Evolutionary conservation across 129 eudicot genomes (phyloP).

Genomic region (Mikania micrantha): DNA sequence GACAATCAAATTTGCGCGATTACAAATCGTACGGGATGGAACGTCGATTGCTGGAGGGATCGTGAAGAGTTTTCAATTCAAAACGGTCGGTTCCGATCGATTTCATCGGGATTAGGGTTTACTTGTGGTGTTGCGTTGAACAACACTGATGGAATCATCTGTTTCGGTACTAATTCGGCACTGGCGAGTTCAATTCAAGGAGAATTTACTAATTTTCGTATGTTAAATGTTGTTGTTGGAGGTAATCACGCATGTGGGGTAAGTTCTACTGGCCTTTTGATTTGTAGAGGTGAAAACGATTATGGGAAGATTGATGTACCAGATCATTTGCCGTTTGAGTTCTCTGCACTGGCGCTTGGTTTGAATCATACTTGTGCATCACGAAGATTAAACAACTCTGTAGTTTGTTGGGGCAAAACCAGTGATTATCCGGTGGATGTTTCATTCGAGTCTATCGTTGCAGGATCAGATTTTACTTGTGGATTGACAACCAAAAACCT

Average conservation of each 20-base stretch:
- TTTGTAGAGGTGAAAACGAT: constrained; percentile 58
- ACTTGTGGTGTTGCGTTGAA: constrained; percentile 55
- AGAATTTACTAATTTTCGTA: constrained; percentile 30
- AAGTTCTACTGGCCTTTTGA: constrained; percentile 35
- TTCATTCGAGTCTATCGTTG: constrained; percentile 63
- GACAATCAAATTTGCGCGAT: constrained; percentile 62
- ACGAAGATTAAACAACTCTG: constrained; percentile 40
- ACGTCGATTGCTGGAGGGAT: constrained; percentile 66
- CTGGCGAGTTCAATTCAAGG: constrained; percentile 30
- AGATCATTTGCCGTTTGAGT: constrained; percentile 31
- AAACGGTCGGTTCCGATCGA: constrained; percentile 16
- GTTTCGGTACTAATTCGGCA: constrained; percentile 49
- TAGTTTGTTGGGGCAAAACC: constrained; percentile 85
- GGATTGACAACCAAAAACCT: constrained; percentile 63
- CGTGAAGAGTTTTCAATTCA: constrained; percentile 14
- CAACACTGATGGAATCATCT: constrained; percentile 25
- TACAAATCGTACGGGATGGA: constrained; percentile 25
- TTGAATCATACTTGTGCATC: constrained; percentile 61
- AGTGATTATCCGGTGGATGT: constrained; percentile 28
- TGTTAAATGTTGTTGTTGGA: constrained; percentile 61
- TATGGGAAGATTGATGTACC: constrained; percentile 50
- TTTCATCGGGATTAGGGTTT: constrained; percentile 67
- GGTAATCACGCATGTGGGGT: constrained; percentile 75
- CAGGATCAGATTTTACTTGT: constrained; percentile 80
- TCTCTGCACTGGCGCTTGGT: constrained; percentile 53